Evolutionary conservation across 805 yeast genomes (phyloP).

Genomic region (Monosporozyma unispora): DNA sequence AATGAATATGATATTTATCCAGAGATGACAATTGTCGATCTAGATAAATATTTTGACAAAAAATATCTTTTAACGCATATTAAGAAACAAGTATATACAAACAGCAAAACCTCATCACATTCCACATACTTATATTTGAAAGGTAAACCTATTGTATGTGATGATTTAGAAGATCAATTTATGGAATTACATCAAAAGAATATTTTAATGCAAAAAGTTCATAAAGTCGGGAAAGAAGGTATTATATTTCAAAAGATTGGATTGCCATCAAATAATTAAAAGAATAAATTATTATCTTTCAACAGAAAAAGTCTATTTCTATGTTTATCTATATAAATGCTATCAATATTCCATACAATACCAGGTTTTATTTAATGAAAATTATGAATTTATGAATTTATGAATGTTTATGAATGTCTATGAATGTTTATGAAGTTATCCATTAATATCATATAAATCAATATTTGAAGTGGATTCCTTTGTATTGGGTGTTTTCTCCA

Average conservation of each 20-base stretch:
- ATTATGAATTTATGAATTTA: neutral
- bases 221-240: slow-evolving; percentile 11
- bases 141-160: slow-evolving; percentile 17
- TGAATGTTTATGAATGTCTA: too few relatives aligned
- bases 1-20: slow-evolving; percentile 66
- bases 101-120: neutral
- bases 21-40: slow-evolving; percentile 61
- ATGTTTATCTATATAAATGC: neutral
- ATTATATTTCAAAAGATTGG: slow-evolving; percentile 13
- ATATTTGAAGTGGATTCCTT: neutral
- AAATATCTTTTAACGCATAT: neutral
- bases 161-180: slow-evolving; percentile 10
- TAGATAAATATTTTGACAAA: slow-evolving; percentile 51
- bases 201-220: slow-evolving; percentile 10
- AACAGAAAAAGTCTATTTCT: neutral
- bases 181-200: slow-evolving; percentile 9
- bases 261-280: slow-evolving; percentile 20
- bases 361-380: neutral
- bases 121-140: slow-evolving; percentile 21
- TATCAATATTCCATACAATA: neutral
- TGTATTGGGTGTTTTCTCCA: neutral
- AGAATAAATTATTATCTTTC: too few relatives aligned
- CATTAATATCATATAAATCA: slow-evolving; percentile 6
- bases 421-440: too few relatives aligned
- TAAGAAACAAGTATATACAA: neutral